Conservation (phyloP, 129 eudicot genomes). For the Apium graveolens region DNA sequence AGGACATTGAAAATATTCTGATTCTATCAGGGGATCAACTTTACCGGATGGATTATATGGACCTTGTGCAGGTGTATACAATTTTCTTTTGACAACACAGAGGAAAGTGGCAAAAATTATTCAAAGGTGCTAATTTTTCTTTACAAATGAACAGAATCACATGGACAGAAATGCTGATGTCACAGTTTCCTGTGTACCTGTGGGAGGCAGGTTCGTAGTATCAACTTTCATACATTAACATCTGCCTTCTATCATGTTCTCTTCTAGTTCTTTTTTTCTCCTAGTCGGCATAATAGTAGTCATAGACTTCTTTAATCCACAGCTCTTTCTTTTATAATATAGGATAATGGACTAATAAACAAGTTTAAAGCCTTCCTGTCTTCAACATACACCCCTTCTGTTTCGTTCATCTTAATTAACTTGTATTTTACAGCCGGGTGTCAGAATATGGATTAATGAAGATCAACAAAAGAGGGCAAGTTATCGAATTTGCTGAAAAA, state of each 20-base stretch:
- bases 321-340: neutral
- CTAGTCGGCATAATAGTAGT: neutral
- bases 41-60: constrained; percentile 86
- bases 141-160: constrained; percentile 60
- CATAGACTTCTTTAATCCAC: neutral
- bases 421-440: constrained; percentile 53
- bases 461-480: constrained; percentile 68
- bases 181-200: constrained; percentile 91
- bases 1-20: constrained; percentile 71
- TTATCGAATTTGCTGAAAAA: constrained; percentile 74
- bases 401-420: constrained; percentile 5
- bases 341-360: neutral
- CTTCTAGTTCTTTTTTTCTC: neutral
- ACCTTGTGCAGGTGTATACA: constrained; percentile 73
- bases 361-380: neutral
- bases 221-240: neutral
- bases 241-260: neutral
- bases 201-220: constrained; percentile 57
- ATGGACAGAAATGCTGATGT: constrained; percentile 82
- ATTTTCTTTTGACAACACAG: neutral
- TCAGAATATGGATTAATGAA: constrained; percentile 81
- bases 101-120: neutral
- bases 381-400: neutral
- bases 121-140: constrained; percentile 8
- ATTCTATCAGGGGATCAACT: constrained; percentile 94